Evolutionary conservation across 2,329 filamentous ascomycete genomes (phyloP).

Genomic region (Colletotrichum siamense): DNA sequence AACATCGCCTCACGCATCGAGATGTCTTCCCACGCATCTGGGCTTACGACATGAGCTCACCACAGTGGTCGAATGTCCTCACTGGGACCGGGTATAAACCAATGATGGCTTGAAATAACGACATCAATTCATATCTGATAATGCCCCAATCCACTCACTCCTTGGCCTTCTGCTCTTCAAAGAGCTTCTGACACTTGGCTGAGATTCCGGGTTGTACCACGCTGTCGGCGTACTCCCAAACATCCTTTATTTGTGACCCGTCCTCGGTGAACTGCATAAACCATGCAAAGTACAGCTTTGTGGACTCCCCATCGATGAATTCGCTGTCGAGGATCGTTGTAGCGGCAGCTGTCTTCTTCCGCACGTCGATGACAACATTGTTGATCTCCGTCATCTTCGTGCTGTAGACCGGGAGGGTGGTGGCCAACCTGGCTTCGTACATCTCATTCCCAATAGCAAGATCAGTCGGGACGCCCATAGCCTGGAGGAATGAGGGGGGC

Average conservation of each 20-base stretch:
- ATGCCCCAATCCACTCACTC: neutral
- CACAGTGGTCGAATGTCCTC: fast-evolving
- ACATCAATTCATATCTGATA: neutral
- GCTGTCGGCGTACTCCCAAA: neutral
- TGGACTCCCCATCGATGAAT: neutral
- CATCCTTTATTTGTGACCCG: neutral
- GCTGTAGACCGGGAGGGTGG: neutral
- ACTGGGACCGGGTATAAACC: fast-evolving
- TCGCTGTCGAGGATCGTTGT: neutral
- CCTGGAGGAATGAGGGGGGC: neutral
- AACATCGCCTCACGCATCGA: neutral
- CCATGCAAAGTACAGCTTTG: neutral
- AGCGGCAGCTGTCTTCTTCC: neutral
- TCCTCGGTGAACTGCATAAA: constrained; percentile 2
- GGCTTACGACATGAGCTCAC: neutral
- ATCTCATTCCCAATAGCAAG: neutral
- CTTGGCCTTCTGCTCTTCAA: neutral
- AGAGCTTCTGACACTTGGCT: neutral
- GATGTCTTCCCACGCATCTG: neutral
- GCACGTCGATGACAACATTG: neutral
- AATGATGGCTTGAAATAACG: neutral
- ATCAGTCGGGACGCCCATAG: neutral
- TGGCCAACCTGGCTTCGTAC: neutral
- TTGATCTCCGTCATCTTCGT: neutral
- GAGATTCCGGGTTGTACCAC: neutral